Conservation (phyloP, 257 asterid genomes). For the Fraxinus cuspidata region DNA sequence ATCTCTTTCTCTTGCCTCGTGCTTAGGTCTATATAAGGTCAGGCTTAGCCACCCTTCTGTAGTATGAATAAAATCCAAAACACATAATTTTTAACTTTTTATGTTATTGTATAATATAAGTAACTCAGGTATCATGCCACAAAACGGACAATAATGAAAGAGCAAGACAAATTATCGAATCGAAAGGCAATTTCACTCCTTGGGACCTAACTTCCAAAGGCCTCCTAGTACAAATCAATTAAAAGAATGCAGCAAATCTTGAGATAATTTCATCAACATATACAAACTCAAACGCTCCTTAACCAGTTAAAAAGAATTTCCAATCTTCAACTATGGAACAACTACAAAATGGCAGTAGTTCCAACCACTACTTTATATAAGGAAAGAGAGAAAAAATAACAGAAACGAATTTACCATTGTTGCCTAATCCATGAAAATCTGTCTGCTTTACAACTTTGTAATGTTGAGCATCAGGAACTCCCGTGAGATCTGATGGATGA, state of each 20-base stretch:
- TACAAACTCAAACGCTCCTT: neutral
- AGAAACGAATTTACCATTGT: neutral
- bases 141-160: no score
- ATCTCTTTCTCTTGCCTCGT: no score
- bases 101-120: no score
- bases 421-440: neutral
- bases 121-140: no score
- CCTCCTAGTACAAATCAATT: neutral
- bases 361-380: neutral
- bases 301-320: neutral
- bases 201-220: no score
- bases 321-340: neutral
- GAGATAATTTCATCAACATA: neutral
- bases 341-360: slow-evolving; percentile 3
- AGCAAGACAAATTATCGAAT: no score
- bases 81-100: no score
- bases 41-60: no score
- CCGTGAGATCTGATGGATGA: slow-evolving; percentile 93
- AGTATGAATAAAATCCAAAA: no score
- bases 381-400: neutral
- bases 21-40: neutral
- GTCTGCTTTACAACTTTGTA: slow-evolving; percentile 28
- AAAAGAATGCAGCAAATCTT: neutral
- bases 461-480: slow-evolving; percentile 53
- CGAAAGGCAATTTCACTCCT: no score